A percentile compares a stretch with the other conserved stretches of the same genome.
Conservation (phyloP, 2,329 filamentous ascomycete genomes). For the Fusarium beomiforme region DNA sequence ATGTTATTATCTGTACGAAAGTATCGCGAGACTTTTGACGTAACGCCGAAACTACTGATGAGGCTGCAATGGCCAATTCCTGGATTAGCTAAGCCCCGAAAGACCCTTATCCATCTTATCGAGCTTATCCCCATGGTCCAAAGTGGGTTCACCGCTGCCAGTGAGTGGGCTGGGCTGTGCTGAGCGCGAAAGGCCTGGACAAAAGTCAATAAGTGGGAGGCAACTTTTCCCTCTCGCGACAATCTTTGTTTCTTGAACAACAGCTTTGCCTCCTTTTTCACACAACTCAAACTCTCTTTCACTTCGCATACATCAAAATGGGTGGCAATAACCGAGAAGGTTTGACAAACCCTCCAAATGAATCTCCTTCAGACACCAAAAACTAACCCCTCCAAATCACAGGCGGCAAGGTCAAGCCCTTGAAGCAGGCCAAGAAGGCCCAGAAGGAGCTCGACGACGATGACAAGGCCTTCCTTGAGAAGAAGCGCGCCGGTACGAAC, state of each 20-base stretch:
- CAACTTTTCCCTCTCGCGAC: conserved; percentile 41
- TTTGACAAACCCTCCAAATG: conserved; percentile 25
- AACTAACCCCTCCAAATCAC: conserved; percentile 39
- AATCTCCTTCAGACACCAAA: background rate
- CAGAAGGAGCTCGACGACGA: conserved; percentile 87
- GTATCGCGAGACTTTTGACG: conserved; percentile 37
- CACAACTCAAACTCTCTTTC: conserved; percentile 14
- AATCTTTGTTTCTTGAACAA: conserved; percentile 27
- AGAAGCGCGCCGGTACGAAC: conserved; percentile 82
- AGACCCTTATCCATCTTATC: conserved; percentile 38
- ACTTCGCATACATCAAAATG: conserved; percentile 43
- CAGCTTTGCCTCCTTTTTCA: conserved; percentile 4
- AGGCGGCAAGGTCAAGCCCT: conserved; percentile 86
- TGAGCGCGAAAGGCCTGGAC: conserved; percentile 25
- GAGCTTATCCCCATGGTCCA: conserved; percentile 25
- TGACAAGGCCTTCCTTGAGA: conserved; percentile 82
- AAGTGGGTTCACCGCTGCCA: conserved; percentile 27
- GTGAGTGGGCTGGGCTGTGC: conserved; percentile 6
- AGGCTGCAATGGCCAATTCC: conserved; percentile 15
- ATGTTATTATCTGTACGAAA: background rate
- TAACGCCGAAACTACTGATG: conserved; percentile 22
- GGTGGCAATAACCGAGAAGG: conserved; percentile 54
- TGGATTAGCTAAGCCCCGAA: conserved; percentile 40
- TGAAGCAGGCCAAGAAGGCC: conserved; percentile 90
- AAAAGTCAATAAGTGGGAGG: conserved; percentile 34